Evolutionary conservation across 129 eudicot species (phyloP).

Genomic region (Tanacetum coccineum): DNA sequence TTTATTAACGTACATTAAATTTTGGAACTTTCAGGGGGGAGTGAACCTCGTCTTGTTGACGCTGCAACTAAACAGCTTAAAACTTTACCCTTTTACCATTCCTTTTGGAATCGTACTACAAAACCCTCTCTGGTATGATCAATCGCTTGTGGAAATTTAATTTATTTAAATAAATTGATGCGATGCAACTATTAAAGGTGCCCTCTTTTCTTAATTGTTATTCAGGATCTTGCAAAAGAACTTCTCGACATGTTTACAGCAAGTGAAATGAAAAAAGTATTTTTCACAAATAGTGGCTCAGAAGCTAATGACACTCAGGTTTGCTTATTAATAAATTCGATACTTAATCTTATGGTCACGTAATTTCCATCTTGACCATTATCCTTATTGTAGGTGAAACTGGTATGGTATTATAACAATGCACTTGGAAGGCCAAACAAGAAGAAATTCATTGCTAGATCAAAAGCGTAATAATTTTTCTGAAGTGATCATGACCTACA

Average conservation of each 20-base stretch:
- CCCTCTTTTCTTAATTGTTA: constrained; percentile 3
- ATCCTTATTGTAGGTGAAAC: constrained; percentile 64
- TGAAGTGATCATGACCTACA: neutral
- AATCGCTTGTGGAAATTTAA: constrained; percentile 1
- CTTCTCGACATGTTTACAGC: constrained; percentile 74
- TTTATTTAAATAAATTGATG: neutral
- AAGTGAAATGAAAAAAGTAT: constrained; percentile 69
- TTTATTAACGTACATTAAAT: neutral
- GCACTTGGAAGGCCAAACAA: constrained; percentile 93
- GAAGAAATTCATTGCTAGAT: constrained; percentile 85
- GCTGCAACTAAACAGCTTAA: constrained; percentile 84
- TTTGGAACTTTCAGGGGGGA: constrained; percentile 63
- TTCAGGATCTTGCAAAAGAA: constrained; percentile 85
- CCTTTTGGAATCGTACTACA: constrained; percentile 94
- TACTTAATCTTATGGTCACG: neutral
- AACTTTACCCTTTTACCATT: constrained; percentile 86
- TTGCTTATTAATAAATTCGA: constrained; percentile 1
- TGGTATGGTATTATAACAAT: constrained; percentile 95
- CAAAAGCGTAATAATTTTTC: constrained; percentile 57
- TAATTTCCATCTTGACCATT: neutral
- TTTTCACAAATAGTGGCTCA: constrained; percentile 91
- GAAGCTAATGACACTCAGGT: constrained; percentile 97
- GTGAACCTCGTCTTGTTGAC: constrained; percentile 73
- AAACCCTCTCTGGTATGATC: constrained; percentile 65
- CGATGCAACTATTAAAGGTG: neutral